Percentiles rank a stretch among this genome's conserved stretches.
Evolutionary conservation across 1,284 basidiomycete genomes (phyloP).

Genomic region (Heterobasidion occidentale): DNA sequence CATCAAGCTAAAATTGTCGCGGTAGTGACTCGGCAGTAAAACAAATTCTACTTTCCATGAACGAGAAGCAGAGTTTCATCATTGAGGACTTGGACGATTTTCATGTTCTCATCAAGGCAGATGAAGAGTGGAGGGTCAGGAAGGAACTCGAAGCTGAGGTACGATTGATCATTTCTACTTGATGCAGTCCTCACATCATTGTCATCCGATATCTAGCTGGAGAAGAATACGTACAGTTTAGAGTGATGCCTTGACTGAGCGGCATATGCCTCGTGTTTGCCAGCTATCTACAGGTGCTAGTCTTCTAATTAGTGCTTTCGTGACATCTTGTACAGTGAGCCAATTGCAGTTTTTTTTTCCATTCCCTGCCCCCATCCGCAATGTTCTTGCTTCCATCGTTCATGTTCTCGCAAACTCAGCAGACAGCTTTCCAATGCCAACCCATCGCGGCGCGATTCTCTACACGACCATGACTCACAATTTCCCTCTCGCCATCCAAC

Average conservation of each 20-base stretch:
- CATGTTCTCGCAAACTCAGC: too few species aligned
- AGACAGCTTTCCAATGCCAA: too few species aligned
- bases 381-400: too few species aligned
- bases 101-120: constrained; percentile 77
- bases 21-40: constrained; percentile 85
- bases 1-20: background rate
- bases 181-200: background rate
- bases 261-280: too few species aligned
- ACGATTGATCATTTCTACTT: constrained; percentile 14
- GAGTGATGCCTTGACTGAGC: constrained; percentile 7
- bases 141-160: constrained; percentile 75
- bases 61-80: constrained; percentile 74
- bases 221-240: constrained; percentile 41
- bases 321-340: too few species aligned
- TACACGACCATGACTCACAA: too few species aligned
- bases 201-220: constrained; percentile 23
- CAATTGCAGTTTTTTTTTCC: too few species aligned
- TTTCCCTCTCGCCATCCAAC: too few species aligned
- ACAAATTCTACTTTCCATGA: constrained; percentile 79
- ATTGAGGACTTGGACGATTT: constrained; percentile 85
- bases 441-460: too few species aligned
- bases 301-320: too few species aligned
- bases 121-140: constrained; percentile 68
- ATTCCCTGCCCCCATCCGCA: too few species aligned
- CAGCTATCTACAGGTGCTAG: too few species aligned